A percentile compares a stretch with the other conserved stretches of the same genome.
phyloP scores from a whole-genome alignment of 495 filamentous ascomycete species.

The Opeltia flavorubescens region DNA sequence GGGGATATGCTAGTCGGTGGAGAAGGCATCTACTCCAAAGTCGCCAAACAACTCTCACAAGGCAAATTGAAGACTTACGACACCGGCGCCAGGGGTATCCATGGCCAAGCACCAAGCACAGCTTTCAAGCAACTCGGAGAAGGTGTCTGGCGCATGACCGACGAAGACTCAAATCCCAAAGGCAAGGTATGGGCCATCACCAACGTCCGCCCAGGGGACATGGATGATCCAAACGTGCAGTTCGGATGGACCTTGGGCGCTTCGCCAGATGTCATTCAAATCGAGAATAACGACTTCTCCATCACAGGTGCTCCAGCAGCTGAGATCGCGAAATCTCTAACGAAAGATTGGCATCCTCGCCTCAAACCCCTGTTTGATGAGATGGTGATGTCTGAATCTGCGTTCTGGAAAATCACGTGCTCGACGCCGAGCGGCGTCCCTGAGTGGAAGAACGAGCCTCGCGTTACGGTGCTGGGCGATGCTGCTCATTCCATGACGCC shows the following conservation, averaged over 20 bases:
- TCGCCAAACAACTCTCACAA: constrained; percentile 29
- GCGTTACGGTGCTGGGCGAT: constrained; percentile 40
- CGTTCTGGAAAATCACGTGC: constrained; percentile 45
- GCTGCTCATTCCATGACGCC: constrained; percentile 40
- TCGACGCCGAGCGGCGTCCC: constrained; percentile 34
- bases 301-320: constrained; percentile 31
- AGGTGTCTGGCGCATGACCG: constrained; percentile 32
- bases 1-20: constrained; percentile 32
- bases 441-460: constrained; percentile 35
- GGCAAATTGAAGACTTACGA: constrained; percentile 26
- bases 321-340: constrained; percentile 16
- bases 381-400: constrained; percentile 21
- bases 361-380: constrained; percentile 23
- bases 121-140: constrained; percentile 40
- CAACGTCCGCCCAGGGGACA: constrained; percentile 38
- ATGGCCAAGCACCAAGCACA: constrained; percentile 38
- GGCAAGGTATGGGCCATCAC: constrained; percentile 36
- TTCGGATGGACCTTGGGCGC: constrained; percentile 44
- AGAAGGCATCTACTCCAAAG: constrained; percentile 29
- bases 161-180: constrained; percentile 23
- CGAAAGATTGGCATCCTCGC: constrained; percentile 20
- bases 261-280: constrained; percentile 33
- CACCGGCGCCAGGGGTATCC: constrained; percentile 34
- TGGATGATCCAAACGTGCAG: constrained; percentile 34
- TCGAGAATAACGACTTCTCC: constrained; percentile 34